A percentile compares a stretch with the other conserved stretches of the same genome.
Conservation (phyloP, 176 grass and related monocot genomes). For the Avena eriantha region DNA sequence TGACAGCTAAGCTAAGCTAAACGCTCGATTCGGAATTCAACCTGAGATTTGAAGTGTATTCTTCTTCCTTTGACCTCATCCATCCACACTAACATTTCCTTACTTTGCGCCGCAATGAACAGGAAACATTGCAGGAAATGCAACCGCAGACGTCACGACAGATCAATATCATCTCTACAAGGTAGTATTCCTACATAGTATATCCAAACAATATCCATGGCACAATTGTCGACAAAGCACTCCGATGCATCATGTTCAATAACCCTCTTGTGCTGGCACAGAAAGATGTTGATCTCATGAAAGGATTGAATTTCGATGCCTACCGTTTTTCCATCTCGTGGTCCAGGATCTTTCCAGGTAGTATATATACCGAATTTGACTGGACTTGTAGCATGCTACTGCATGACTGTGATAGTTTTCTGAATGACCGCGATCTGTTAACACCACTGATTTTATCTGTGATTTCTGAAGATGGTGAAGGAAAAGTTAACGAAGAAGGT, state of each 20-base stretch:
- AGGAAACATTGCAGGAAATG: constrained; percentile 59
- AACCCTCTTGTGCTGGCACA: not conserved
- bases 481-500: constrained; percentile 66
- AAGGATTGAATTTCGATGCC: constrained; percentile 60
- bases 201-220: not conserved
- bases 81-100: not conserved
- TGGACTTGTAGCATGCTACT: not conserved
- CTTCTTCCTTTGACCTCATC: not conserved
- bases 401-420: not conserved
- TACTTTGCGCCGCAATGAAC: not conserved
- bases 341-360: constrained; percentile 73
- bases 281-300: constrained; percentile 63
- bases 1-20: not conserved
- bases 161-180: constrained; percentile 78
- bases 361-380: not conserved
- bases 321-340: constrained; percentile 80
- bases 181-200: constrained; percentile 43
- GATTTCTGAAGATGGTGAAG: constrained; percentile 52
- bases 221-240: no score
- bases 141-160: constrained; percentile 58
- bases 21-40: not conserved
- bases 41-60: not conserved
- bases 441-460: constrained; percentile 20
- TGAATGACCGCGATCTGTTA: not conserved
- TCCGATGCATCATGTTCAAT: no score